Base-by-base conservation (phyloP, 805 yeast species). In the Ogataea salicorniae region DNA sequence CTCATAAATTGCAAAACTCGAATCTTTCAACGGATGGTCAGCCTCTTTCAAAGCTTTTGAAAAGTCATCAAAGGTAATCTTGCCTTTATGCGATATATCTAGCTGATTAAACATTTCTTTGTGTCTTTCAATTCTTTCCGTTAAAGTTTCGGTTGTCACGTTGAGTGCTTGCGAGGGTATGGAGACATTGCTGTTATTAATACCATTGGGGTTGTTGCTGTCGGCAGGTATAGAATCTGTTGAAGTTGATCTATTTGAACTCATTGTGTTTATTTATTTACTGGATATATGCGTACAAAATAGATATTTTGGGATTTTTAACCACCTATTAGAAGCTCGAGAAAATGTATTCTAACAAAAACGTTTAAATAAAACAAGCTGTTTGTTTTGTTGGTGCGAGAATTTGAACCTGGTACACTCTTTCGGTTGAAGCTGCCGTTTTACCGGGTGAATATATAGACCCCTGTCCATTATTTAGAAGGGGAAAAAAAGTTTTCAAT, bases 11-110 rank as follows among this genome's bases (percentile, higher is more conserved):
- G 89, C 81, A 43, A 75, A 81, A 5, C 77, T 76, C 23, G 80
- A 79, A 47, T 79, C 72, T 43, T 78, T 77, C 20, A 86, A 67
- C 1, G 92, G 95, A 62, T 86, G 90, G 47, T 82, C 74, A 36
- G 75, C 58, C 23, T 64, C 52, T 46, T 67, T 64, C 46, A 78
- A 62, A 7, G 81, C 81, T 34, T 63, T 56, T 46, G 70, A 69
- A 59, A 79, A 77, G 46, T 77, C 81, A 35, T 65, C 62, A 7
- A 76, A 60, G 1, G 79, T 72, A 46, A 80, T 69, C 48, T 69
- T 72, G 1, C 84, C 84, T n/a, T 65, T 62, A 20, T 71, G 63
- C 22, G 67, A 52, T 16, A 66, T 55, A 55, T 80, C 84, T 22
- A 80, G 68, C 39, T 64, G 56, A 20, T 67, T 58, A 52, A 76